These are phyloP conservation scores for Davidsoniella neocaledoniae DNA, from an alignment of 2,329 filamentous ascomycete species.

Conservation along the genomic window DNA sequence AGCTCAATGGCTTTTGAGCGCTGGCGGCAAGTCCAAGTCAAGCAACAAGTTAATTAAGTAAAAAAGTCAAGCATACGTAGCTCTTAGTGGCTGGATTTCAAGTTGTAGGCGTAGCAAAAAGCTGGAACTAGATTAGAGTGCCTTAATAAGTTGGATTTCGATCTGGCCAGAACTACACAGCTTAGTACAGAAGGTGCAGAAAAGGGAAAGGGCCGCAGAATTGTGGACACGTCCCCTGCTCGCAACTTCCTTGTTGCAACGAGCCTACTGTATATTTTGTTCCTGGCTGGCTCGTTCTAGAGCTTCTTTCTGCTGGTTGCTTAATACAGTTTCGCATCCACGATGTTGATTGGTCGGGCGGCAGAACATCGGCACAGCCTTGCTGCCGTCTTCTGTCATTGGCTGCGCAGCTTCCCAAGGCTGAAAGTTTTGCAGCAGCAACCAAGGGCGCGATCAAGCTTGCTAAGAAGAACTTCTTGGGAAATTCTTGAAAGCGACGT, in stretches of 20 bases:
- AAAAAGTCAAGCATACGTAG: neutral
- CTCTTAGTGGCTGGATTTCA: neutral
- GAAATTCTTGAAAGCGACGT: too few relatives aligned
- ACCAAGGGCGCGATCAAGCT: too few relatives aligned
- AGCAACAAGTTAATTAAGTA: neutral
- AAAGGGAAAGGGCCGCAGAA: neutral
- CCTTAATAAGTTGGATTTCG: neutral
- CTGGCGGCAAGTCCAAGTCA: neutral
- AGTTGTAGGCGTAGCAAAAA: neutral
- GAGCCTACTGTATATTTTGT: neutral
- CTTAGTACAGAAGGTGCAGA: neutral
- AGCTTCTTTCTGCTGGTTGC: too few relatives aligned
- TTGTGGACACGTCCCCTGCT: conserved; percentile 8
- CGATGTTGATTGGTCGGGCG: neutral
- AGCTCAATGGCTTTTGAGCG: too few relatives aligned
- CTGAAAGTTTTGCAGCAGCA: neutral
- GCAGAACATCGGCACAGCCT: conserved; percentile 4
- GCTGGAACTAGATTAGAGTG: too few relatives aligned
- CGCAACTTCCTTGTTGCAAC: neutral
- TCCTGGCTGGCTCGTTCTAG: too few relatives aligned
- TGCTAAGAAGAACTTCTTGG: too few relatives aligned
- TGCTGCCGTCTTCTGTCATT: neutral
- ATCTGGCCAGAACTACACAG: conserved; percentile 7
- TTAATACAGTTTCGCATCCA: neutral
- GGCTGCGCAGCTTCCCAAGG: conserved; percentile 7